Conservation (phyloP, 2,329 filamentous ascomycete species). For the Fusarium nygamai region DNA sequence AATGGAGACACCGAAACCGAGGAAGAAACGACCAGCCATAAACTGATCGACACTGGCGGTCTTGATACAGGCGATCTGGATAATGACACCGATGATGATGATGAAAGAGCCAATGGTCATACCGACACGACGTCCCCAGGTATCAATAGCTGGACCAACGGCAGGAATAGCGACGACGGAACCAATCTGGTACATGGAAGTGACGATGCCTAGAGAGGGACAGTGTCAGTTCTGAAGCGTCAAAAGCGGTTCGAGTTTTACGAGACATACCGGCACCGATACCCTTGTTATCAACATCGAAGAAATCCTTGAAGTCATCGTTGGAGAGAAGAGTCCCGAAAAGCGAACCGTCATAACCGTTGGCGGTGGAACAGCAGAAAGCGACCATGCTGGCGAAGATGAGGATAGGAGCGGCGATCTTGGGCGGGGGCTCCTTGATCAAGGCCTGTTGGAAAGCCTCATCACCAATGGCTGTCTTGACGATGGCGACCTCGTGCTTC, state of each 20-base stretch:
- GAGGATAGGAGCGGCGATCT: constrained; percentile 27
- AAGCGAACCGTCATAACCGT: constrained; percentile 60
- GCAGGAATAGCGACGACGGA: constrained; percentile 59
- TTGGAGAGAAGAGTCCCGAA: constrained; percentile 58
- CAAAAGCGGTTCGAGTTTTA: background rate
- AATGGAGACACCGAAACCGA: constrained; percentile 65
- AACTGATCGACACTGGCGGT: constrained; percentile 50
- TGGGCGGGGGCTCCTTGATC: constrained; percentile 44
- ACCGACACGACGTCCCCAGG: constrained; percentile 57
- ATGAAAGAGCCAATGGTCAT: constrained; percentile 57
- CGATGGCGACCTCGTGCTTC: constrained; percentile 20
- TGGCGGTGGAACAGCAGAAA: constrained; percentile 45
- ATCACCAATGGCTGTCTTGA: constrained; percentile 41
- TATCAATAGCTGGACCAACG: constrained; percentile 59
- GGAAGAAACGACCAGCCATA: constrained; percentile 66
- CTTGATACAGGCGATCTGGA: constrained; percentile 53
- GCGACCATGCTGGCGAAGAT: constrained; percentile 40
- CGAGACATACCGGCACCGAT: constrained; percentile 32
- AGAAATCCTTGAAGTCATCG: constrained; percentile 59
- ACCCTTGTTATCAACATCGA: constrained; percentile 46
- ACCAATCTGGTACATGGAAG: constrained; percentile 61
- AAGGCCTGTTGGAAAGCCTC: constrained; percentile 44
- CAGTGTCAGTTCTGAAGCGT: background rate
- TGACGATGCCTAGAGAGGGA: constrained; percentile 32
- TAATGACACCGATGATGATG: constrained; percentile 56